A percentile compares a stretch with the other conserved stretches of the same genome.
Conservation (phyloP, 2,329 filamentous ascomycete species). For the Cytospora piceicola region DNA sequence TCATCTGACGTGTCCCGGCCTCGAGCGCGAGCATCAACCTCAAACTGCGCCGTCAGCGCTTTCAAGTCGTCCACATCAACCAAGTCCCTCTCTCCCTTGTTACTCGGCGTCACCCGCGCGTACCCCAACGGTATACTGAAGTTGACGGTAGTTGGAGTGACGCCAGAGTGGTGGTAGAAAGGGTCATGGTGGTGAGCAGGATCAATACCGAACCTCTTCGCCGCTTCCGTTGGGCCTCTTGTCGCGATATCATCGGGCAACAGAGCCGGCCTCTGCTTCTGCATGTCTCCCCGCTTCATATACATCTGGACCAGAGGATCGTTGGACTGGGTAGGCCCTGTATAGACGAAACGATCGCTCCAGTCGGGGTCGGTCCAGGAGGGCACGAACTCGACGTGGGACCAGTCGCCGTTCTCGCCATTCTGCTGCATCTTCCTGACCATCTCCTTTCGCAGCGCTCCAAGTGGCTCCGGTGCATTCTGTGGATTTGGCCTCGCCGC, state of each 20-base stretch:
- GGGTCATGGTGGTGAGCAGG: not conserved
- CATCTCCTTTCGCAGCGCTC: constrained; percentile 13
- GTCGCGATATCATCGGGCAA: constrained; percentile 1
- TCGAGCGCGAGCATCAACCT: not conserved
- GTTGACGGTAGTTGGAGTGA: constrained; percentile 7
- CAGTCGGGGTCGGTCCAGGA: constrained; percentile 29
- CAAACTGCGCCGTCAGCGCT: not conserved
- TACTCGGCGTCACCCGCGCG: not conserved
- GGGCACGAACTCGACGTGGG: constrained; percentile 27
- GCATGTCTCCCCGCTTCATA: constrained; percentile 7
- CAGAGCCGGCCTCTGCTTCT: constrained; percentile 23
- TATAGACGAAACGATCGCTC: constrained; percentile 11
- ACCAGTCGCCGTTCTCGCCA: constrained; percentile 7
- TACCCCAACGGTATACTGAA: constrained; percentile 12
- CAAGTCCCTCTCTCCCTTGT: not conserved
- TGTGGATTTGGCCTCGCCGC: not conserved
- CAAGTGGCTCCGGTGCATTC: not conserved
- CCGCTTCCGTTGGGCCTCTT: constrained; percentile 15
- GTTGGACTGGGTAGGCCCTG: not conserved
- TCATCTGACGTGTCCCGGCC: constrained; percentile 9
- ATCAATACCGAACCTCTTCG: constrained; percentile 23
- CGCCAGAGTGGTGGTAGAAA: constrained; percentile 8
- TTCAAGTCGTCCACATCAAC: constrained; percentile 14
- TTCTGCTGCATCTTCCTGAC: not conserved
- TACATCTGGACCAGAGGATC: constrained; percentile 9